A percentile compares a stretch with the other conserved stretches of the same genome.
Conservation (phyloP, 306 rosid species). For the Rosa persica region DNA sequence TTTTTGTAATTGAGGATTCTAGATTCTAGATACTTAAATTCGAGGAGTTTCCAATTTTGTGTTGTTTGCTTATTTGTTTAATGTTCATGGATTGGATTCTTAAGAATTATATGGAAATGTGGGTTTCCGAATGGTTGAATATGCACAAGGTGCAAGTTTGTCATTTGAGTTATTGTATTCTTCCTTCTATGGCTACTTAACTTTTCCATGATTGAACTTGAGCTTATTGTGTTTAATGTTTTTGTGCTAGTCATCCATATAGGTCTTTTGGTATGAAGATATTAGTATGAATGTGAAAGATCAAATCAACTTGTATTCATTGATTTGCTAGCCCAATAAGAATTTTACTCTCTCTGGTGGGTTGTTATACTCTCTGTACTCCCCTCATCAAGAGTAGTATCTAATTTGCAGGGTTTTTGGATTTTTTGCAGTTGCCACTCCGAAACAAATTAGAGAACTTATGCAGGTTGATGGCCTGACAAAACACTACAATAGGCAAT, state of each 20-base stretch:
- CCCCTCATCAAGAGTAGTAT: slow-evolving; percentile 24
- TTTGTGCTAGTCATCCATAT: not conserved
- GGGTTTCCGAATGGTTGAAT: slow-evolving; percentile 21
- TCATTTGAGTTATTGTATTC: not conserved
- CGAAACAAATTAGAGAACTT: slow-evolving; percentile 95
- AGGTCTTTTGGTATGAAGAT: slow-evolving; percentile 13
- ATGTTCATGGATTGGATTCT: slow-evolving; percentile 8
- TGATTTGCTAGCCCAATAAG: slow-evolving; percentile 15
- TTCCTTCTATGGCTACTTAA: not conserved
- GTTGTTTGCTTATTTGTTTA: not conserved
- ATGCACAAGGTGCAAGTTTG: not conserved
- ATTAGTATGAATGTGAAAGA: slow-evolving; percentile 11
- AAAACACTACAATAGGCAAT: too few relatives aligned
- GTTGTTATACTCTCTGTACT: not conserved
- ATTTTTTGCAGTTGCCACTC: slow-evolving; percentile 76
- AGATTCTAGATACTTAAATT: slow-evolving; percentile 24
- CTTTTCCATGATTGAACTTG: slow-evolving; percentile 23
- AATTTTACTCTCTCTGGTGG: slow-evolving; percentile 17
- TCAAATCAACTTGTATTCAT: slow-evolving; percentile 13
- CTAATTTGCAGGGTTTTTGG: slow-evolving; percentile 24
- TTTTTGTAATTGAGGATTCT: slow-evolving; percentile 10
- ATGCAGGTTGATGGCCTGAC: slow-evolving; percentile 99
- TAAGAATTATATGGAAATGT: slow-evolving; percentile 11
- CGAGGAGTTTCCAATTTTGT: slow-evolving; percentile 23
- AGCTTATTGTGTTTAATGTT: not conserved